Conservation (phyloP, 2,329 filamentous ascomycete species). For the Fusarium sp. region DNA sequence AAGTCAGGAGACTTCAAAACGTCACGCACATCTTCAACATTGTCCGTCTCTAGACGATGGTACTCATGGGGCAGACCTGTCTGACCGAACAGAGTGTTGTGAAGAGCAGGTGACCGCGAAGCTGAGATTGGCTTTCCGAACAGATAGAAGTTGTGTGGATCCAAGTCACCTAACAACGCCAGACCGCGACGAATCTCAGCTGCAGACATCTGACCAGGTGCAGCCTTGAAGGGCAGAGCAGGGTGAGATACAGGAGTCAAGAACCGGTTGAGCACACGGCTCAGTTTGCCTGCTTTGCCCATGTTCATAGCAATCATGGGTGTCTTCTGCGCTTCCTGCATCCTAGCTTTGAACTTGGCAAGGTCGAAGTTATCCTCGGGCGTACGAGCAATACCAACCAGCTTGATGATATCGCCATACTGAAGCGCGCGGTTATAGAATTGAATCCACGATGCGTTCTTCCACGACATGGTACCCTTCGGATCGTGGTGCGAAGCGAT, state of each 20-base stretch:
- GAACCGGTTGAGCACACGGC: slow-evolving; percentile 90
- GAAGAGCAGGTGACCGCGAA: slow-evolving; percentile 88
- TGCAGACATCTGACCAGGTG: slow-evolving; percentile 92
- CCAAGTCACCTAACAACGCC: slow-evolving; percentile 83
- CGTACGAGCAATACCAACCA: slow-evolving; percentile 83
- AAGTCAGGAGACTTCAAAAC: slow-evolving; percentile 82
- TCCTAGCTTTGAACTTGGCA: slow-evolving; percentile 83
- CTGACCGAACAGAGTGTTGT: slow-evolving; percentile 85
- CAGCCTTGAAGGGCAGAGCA: slow-evolving; percentile 90
- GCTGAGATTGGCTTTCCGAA: slow-evolving; percentile 88
- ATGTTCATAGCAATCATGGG: slow-evolving; percentile 97
- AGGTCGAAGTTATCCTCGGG: slow-evolving; percentile 91
- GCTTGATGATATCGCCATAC: slow-evolving; percentile 93
- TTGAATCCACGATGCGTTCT: slow-evolving; percentile 90
- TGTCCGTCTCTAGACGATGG: slow-evolving; percentile 79
- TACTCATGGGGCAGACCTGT: slow-evolving; percentile 91
- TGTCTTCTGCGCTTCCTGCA: slow-evolving; percentile 79
- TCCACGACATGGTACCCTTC: slow-evolving; percentile 84
- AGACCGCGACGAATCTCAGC: slow-evolving; percentile 87
- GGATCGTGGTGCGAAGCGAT: slow-evolving; percentile 98
- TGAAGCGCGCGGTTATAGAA: slow-evolving; percentile 92
- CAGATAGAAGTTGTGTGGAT: slow-evolving; percentile 83
- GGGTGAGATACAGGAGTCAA: slow-evolving; percentile 96
- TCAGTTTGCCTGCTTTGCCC: slow-evolving; percentile 89
- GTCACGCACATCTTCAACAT: slow-evolving; percentile 71